Base-by-base conservation (phyloP, 1,139 yeast species). In the Schizosaccharomyces versatilis region DNA sequence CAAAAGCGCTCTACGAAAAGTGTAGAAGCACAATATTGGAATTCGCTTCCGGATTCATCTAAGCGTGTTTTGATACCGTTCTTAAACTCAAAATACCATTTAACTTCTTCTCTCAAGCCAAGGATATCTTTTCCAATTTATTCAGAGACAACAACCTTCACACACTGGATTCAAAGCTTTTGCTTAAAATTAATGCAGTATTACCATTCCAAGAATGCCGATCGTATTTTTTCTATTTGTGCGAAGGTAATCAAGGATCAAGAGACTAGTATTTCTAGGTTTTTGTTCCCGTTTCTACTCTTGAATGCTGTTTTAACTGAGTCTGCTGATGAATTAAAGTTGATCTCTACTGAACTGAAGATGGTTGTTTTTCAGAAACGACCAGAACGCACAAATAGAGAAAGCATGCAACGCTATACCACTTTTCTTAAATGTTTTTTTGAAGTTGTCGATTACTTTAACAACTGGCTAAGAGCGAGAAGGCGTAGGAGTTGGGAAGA, bases 31-130 rank as follows among this genome's bases (percentile, higher is more conserved):
- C 59, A 66, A 0, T 66, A 10, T 1, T 84, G 95, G 94, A 69
- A 73, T 10, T 69, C 70, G 54, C 80, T 85, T 58, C 76, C 78
- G 60, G 81, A 78, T 54, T 73, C 80, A 38, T 77, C 94, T 0
- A 79, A 77, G 61, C 77, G 88, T 0, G 84, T 94, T 0, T 69
- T 90, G 57, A 75, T 78, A 2, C 96, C 97, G 0, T 70, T 90
- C 41, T 66, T 83, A 38, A 74, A 79, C 1, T 84, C 97, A 0
- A 76, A 78, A 56, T 88, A 86, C 60, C 66, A 70, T 55, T 77
- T 82, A 54, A 78, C 76, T 54, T 75, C 72, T 17, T 57, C 51
- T 68, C 72, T 41, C 71, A 74, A 14, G 73, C 73, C 58, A 61
- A 63, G 66, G 3, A 55, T 54, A 12, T 15, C 57, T 1, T 77